Evolutionary conservation across 306 rosid genomes (phyloP).

Genomic region (Cucumis sativus): Cucumber_9930_V3 NC_026660.2:3084501-3085000

Average conservation of each 20-base stretch:
- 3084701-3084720: background rate
- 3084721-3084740: background rate
- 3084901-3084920: background rate
- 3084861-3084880: background rate
- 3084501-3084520: no score
- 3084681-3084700: background rate
- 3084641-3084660: no score
- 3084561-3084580: no score
- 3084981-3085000: conserved; percentile 39
- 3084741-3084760: background rate
- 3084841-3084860: background rate
- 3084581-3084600: no score
- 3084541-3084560: no score
- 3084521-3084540: no score
- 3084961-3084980: conserved; percentile 34
- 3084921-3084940: conserved; percentile 32
- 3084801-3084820: background rate
- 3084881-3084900: background rate
- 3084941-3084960: conserved; percentile 52
- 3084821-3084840: background rate
- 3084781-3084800: background rate
- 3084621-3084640: no score
- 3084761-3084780: background rate
- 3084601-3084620: no score
- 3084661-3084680: no score